A percentile compares a stretch with the other conserved stretches of the same genome.
Conservation (phyloP, 305 asterid species). For the Fraxinus sp. region DNA sequence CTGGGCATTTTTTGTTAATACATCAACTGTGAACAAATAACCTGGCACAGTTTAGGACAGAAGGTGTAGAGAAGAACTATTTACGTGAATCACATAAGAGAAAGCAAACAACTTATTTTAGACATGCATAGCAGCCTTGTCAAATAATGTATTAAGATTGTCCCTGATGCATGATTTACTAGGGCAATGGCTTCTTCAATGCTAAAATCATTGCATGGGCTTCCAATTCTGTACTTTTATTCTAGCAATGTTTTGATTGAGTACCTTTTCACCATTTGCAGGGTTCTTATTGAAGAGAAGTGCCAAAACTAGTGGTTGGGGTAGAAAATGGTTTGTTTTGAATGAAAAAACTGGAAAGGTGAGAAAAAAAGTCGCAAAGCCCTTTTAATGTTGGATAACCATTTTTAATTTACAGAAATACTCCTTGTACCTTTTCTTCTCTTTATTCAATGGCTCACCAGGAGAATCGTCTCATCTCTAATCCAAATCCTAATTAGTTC, state of each 20-base stretch:
- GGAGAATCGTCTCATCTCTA: not conserved
- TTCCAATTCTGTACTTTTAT: not conserved
- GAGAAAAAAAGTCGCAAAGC: constrained; percentile 25
- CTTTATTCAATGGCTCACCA: not conserved
- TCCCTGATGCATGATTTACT: not conserved
- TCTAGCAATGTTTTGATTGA: not conserved
- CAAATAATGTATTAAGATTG: not conserved
- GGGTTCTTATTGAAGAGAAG: constrained; percentile 89
- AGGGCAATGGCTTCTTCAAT: not conserved
- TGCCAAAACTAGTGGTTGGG: constrained; percentile 87
- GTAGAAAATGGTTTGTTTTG: constrained; percentile 92
- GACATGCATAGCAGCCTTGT: not conserved
- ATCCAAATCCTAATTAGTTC: constrained; percentile 3
- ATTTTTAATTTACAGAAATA: not conserved
- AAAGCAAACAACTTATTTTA: not conserved
- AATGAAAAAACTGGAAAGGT: constrained; percentile 97
- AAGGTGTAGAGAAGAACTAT: constrained; percentile 2
- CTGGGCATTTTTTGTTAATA: not conserved
- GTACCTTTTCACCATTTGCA: constrained; percentile 31
- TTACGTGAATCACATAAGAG: not conserved
- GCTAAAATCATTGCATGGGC: not conserved
- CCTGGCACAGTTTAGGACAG: constrained; percentile 5
- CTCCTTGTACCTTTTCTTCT: not conserved
- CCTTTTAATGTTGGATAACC: not conserved
- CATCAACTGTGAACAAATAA: not conserved